Evolutionary conservation across 139 green algal genomes (phyloP).

Genomic region (Coccomyxa sp.): DNA sequence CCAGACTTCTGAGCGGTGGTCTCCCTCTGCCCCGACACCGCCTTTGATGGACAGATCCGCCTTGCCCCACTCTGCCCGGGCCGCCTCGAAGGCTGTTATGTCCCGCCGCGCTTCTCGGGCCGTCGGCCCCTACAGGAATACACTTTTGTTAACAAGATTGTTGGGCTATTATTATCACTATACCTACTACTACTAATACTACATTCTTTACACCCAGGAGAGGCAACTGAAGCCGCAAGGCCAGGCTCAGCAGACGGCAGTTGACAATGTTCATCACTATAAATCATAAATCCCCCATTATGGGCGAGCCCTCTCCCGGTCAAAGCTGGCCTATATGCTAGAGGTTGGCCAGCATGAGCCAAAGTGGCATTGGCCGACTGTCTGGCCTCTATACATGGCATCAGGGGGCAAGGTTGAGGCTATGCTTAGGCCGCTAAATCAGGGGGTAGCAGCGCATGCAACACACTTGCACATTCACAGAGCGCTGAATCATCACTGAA

Average conservation of each 20-base stretch:
- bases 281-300: too few species aligned
- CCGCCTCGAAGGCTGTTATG: constrained; percentile 58
- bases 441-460: not conserved
- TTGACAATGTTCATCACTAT: too few species aligned
- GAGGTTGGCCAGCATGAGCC: too few species aligned
- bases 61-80: constrained; percentile 39
- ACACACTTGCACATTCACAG: not conserved
- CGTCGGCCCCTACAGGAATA: constrained; percentile 22
- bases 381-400: not conserved
- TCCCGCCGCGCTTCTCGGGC: constrained; percentile 43
- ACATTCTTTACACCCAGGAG: too few species aligned
- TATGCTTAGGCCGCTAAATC: not conserved
- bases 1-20: constrained; percentile 27
- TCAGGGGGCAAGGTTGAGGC: not conserved
- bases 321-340: too few species aligned
- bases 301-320: too few species aligned
- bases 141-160: not conserved
- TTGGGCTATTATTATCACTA: too few species aligned
- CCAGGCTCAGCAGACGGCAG: too few species aligned
- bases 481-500: not conserved
- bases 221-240: not conserved
- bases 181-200: too few species aligned
- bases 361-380: too few species aligned
- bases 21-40: constrained; percentile 36
- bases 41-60: constrained; percentile 30